These are phyloP conservation scores for Priceomyces melissophilus DNA, from an alignment of 805 yeast species.

Conservation along the genomic window DNA sequence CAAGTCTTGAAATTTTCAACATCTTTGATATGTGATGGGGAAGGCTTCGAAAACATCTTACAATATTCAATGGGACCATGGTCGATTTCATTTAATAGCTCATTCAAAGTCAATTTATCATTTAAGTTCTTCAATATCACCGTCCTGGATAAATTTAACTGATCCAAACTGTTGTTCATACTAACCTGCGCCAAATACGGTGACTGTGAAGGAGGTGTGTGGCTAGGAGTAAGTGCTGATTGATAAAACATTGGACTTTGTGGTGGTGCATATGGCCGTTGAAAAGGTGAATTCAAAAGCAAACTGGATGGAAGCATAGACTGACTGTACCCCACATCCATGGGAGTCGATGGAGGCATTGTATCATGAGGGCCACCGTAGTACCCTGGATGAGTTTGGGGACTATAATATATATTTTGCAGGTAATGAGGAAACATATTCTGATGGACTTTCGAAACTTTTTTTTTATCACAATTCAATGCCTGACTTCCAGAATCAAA, in stretches of 20 bases:
- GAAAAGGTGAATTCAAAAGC: slow-evolving; percentile 57
- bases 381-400: slow-evolving; percentile 2
- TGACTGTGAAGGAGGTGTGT: slow-evolving; percentile 6
- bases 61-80: slow-evolving; percentile 64
- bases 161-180: slow-evolving; percentile 24
- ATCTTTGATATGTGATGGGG: slow-evolving; percentile 26
- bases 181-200: slow-evolving; percentile 14
- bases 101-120: slow-evolving; percentile 21
- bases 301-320: slow-evolving; percentile 63
- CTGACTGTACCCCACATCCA: slow-evolving; percentile 57
- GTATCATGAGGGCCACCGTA: background rate
- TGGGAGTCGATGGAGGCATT: slow-evolving; percentile 39
- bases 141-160: slow-evolving; percentile 35
- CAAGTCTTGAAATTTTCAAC: slow-evolving; percentile 23
- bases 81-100: slow-evolving; percentile 45
- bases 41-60: slow-evolving; percentile 33
- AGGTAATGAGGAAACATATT: slow-evolving; percentile 3
- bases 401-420: slow-evolving; percentile 5
- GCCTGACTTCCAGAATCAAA: too few species aligned
- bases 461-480: too few species aligned
- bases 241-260: slow-evolving; percentile 10
- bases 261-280: slow-evolving; percentile 11
- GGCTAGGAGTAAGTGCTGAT: slow-evolving; percentile 5
- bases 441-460: too few species aligned
- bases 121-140: slow-evolving; percentile 29